These are phyloP conservation scores for Triticum turgidum DNA, from an alignment of 176 grass and related monocot genomes.

Conservation along the genomic window DNA sequence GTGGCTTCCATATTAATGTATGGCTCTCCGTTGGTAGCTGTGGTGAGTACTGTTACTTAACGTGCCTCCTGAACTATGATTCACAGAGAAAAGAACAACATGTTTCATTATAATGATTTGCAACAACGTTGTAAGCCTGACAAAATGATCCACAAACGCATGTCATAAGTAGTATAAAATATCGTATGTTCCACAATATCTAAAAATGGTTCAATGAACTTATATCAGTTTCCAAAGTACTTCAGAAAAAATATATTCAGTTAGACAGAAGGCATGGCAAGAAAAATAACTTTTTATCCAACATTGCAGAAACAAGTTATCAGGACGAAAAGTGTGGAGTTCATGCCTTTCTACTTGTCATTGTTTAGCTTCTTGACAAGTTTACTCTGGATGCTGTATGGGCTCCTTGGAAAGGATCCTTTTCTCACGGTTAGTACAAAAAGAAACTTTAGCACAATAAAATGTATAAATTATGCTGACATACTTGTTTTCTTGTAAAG, in stretches of 20 bases:
- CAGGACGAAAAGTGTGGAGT: conserved; percentile 76
- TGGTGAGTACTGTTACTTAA: conserved; percentile 43
- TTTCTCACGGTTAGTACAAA: conserved; percentile 50
- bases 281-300: not conserved
- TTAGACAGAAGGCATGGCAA: not conserved
- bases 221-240: not conserved
- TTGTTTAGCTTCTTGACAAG: conserved; percentile 69
- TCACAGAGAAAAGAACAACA: not conserved
- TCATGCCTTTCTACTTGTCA: conserved; percentile 87
- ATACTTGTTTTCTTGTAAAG: conserved; percentile 38
- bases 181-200: not conserved
- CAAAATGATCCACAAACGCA: not conserved
- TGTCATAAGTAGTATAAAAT: not conserved
- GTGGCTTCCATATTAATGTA: conserved; percentile 72
- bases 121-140: not conserved
- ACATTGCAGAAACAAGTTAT: conserved; percentile 64
- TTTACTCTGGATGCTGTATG: conserved; percentile 60
- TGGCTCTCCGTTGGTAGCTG: conserved; percentile 54
- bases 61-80: not conserved
- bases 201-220: not conserved
- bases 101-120: not conserved
- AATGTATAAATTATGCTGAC: not conserved
- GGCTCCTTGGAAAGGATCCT: conserved; percentile 64
- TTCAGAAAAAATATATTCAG: not conserved
- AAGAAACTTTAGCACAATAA: not conserved